Evolutionary conservation across 345 rosid genomes (phyloP).

Genomic region (Eucalyptus erythrocorys): DNA sequence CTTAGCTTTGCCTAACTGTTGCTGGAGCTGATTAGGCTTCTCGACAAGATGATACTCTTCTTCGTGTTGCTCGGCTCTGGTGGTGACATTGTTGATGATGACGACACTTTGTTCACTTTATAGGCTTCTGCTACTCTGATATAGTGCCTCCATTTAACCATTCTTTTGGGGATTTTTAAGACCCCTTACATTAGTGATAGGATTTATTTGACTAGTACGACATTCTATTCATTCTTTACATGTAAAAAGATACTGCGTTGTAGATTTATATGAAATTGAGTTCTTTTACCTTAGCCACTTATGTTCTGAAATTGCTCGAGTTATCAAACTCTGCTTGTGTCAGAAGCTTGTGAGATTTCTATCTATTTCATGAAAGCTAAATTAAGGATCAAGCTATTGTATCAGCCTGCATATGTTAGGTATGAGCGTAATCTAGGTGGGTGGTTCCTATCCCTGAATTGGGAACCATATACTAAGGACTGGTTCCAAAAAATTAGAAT

Average conservation of each 20-base stretch:
- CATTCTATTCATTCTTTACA: not conserved
- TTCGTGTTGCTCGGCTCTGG: not conserved
- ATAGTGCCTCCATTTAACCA: not conserved
- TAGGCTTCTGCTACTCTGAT: not conserved
- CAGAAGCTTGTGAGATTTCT: not conserved
- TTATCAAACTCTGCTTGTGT: not conserved
- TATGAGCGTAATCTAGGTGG: too few species aligned
- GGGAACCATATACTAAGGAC: rapidly evolving
- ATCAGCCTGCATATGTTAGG: not conserved
- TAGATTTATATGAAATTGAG: not conserved
- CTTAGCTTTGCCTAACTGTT: not conserved
- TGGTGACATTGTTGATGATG: not conserved
- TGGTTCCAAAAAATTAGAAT: rapidly evolving
- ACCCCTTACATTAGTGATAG: not conserved
- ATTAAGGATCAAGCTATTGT: not conserved
- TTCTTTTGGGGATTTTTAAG: not conserved
- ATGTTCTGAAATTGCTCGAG: not conserved
- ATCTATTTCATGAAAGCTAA: not conserved
- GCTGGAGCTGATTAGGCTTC: not conserved
- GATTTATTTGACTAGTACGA: not conserved
- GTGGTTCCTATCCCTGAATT: not conserved
- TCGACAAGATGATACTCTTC: not conserved
- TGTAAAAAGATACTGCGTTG: not conserved
- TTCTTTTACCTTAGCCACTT: not conserved
- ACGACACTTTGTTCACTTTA: not conserved